Evolutionary conservation across 2,329 filamentous ascomycete species (phyloP), one percentile per base, ranked within the genome.

Genomic region (Botryotinia narcissicola): DNA sequence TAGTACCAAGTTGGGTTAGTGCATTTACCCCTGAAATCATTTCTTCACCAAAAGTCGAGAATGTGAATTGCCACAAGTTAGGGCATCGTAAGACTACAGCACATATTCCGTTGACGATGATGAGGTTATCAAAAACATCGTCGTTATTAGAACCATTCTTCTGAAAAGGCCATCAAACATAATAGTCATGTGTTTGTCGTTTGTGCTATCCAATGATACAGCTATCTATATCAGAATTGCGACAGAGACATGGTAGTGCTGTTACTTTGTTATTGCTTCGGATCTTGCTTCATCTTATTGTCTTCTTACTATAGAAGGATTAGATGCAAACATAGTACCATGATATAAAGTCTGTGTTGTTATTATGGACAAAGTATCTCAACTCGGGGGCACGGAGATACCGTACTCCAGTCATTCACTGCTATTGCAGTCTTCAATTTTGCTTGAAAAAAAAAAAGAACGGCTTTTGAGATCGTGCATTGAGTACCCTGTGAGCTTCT

Each of bases 101-200:
- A 46, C 8, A 63, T 32, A 1, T 18, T 16, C 9, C 4, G 18
- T 35, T 8, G 42, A 4, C 10, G 18, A 12, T 1, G 0, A 64
- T 10, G 18, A 46, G 12, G 4, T 25, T 16, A 46, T 35, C 40
- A 35, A 32, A 20, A 0, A 35, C 35, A 14, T 25, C 2, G 9
- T 12, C 4, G 16, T 1, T 46, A 0, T 32, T 32, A 2, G n/a
- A 4, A 46, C 7, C 2, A 14, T 7, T 9, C 20, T 8, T 44
- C 7, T 51, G 12, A 51, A 9, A 18, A 44, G 2, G 40, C 25
- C 0, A 63, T 10, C 14, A 8, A 60, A 10, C 25, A 63, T 1
- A 14, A 44, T 42, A 12, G 10, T 35, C 29, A 22, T 35, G n/a
- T 32, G 16, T 64, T 44, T 32, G 12, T 20, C n/a, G 16, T 63